Percentiles rank a stretch among this genome's conserved stretches.
Conservation (phyloP, 2,329 filamentous ascomycete species). For the Penicillium sclerotigenum region DNA sequence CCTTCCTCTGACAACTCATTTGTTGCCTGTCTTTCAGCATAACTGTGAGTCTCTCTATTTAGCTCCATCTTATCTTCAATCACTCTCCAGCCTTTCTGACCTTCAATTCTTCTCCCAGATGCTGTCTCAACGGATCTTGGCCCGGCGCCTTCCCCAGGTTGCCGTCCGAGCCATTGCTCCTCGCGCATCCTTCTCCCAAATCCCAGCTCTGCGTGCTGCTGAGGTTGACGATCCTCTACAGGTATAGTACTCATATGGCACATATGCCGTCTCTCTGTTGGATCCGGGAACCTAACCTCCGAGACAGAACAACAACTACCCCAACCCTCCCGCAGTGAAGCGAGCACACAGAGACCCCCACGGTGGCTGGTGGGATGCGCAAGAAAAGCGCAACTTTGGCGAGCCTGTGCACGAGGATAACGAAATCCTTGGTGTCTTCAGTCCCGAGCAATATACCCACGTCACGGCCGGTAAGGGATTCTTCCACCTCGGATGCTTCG, state of each 20-base stretch:
- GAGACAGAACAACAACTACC: slow-evolving; percentile 47
- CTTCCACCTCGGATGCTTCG: slow-evolving; percentile 65
- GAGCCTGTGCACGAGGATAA: slow-evolving; percentile 97
- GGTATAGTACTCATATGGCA: slow-evolving; percentile 30
- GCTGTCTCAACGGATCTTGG: slow-evolving; percentile 46
- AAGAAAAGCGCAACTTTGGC: slow-evolving; percentile 94
- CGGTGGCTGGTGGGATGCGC: slow-evolving; percentile 93
- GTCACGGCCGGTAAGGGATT: slow-evolving; percentile 67
- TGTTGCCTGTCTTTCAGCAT: slow-evolving; percentile 22
- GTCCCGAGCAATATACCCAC: slow-evolving; percentile 85
- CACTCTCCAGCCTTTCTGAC: slow-evolving; percentile 7
- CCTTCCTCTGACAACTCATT: slow-evolving; percentile 18
- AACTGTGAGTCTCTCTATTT: slow-evolving; percentile 25
- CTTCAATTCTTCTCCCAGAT: slow-evolving; percentile 35
- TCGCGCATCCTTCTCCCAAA: slow-evolving; percentile 44
- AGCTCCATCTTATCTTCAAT: background rate
- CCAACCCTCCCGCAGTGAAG: slow-evolving; percentile 63
- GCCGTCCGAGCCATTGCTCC: slow-evolving; percentile 38
- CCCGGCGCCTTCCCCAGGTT: slow-evolving; percentile 42
- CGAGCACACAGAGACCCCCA: slow-evolving; percentile 90
- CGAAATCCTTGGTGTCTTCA: slow-evolving; percentile 86
- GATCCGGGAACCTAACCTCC: slow-evolving; percentile 18
- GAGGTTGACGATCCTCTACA: slow-evolving; percentile 44
- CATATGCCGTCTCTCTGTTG: background rate
- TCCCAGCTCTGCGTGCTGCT: slow-evolving; percentile 38